Percentiles rank a stretch among this genome's conserved stretches.
phyloP scores from a whole-genome alignment of 2,329 filamentous ascomycete species.

The Neonectria magnoliae region DNA sequence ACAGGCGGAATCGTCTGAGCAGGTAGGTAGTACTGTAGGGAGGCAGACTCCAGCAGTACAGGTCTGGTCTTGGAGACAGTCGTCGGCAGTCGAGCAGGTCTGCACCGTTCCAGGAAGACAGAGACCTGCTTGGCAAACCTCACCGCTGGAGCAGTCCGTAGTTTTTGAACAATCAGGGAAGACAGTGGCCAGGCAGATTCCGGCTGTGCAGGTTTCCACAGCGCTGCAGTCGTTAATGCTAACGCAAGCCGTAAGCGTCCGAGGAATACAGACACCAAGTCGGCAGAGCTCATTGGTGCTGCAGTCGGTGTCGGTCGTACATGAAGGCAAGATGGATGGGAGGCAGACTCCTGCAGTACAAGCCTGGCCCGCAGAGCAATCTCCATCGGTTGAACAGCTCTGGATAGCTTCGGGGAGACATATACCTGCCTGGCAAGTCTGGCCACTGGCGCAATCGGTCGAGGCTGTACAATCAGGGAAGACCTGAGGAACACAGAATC shows the following conservation, averaged over 20 bases:
- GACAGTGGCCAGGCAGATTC: neutral
- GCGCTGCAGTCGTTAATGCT: neutral
- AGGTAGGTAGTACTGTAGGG: neutral
- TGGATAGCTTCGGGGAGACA: constrained; percentile 1
- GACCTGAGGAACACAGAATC: neutral
- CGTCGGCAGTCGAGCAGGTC: neutral
- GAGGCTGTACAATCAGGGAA: neutral
- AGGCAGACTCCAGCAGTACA: constrained; percentile 1
- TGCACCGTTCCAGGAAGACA: neutral
- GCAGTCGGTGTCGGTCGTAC: neutral
- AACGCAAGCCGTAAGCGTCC: neutral
- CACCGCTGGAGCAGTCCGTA: constrained; percentile 3
- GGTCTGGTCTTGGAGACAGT: neutral
- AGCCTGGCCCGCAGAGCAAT: neutral
- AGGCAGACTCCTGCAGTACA: constrained; percentile 5
- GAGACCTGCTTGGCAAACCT: neutral
- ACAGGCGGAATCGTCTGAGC: neutral
- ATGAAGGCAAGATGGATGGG: neutral
- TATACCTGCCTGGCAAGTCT: neutral
- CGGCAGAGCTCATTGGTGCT: neutral
- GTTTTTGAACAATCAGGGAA: neutral
- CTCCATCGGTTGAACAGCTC: neutral
- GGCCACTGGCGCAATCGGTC: neutral
- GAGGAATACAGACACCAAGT: constrained; percentile 8
- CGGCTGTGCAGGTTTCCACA: neutral